Conservation (phyloP, 352 stramenopile genomes). For the Phytophthora cactorum region DNA sequence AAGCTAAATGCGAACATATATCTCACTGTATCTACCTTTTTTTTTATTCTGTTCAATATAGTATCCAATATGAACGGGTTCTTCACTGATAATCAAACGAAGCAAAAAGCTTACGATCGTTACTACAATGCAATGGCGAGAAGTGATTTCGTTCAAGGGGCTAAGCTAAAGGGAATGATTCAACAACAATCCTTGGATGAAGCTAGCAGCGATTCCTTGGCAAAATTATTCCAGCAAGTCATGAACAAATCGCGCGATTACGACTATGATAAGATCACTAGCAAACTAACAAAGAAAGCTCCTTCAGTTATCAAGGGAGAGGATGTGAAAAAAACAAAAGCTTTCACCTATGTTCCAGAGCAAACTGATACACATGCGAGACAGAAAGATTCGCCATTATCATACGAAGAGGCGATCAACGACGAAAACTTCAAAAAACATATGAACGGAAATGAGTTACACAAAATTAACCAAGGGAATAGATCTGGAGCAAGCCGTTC, state of each 20-base stretch:
- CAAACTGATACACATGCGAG: too few relatives aligned
- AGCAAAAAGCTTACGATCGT: conserved; percentile 7
- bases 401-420: too few relatives aligned
- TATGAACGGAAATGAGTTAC: too few relatives aligned
- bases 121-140: conserved; percentile 4
- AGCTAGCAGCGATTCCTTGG: conserved; percentile 1
- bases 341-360: too few relatives aligned
- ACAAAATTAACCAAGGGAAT: conserved; percentile 2
- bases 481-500: neutral
- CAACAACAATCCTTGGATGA: neutral
- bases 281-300: neutral
- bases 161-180: neutral
- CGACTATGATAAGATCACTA: neutral
- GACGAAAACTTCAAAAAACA: too few relatives aligned
- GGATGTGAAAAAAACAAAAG: too few relatives aligned
- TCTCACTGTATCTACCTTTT: neutral
- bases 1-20: neutral
- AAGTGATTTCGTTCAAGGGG: conserved; percentile 4
- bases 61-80: neutral
- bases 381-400: too few relatives aligned
- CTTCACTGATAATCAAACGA: neutral
- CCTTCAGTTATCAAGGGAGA: too few relatives aligned
- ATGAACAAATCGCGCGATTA: neutral
- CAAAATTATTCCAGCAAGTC: neutral
- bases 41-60: too few relatives aligned